A percentile compares a stretch with the other conserved stretches of the same genome.
Conservation (phyloP, 495 filamentous ascomycete species). For the Penicillium bialowiezense region DNA sequence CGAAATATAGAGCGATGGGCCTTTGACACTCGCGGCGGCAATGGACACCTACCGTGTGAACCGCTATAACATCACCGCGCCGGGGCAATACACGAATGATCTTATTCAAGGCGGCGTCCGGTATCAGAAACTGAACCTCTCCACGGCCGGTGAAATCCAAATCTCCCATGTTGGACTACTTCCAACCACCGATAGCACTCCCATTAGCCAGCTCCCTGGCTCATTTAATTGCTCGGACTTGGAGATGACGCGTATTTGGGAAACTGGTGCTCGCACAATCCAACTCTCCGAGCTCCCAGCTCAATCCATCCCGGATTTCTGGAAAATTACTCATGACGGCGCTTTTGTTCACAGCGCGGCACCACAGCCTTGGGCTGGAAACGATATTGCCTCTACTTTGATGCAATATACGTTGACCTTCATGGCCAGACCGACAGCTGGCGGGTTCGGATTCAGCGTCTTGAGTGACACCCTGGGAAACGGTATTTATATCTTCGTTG, state of each 20-base stretch:
- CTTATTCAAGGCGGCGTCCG: slow-evolving; percentile 21
- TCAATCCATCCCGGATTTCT: slow-evolving; percentile 15
- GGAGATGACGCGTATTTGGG: slow-evolving; percentile 14
- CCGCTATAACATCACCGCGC: slow-evolving; percentile 14
- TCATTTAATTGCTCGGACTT: slow-evolving; percentile 18
- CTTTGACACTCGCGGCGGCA: slow-evolving; percentile 13
- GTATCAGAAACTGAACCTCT: slow-evolving; percentile 23
- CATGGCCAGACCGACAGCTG: slow-evolving; percentile 5
- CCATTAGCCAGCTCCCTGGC: slow-evolving; percentile 10
- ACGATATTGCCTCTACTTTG: slow-evolving; percentile 5
- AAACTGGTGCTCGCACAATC: slow-evolving; percentile 16
- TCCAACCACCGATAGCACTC: slow-evolving; percentile 9
- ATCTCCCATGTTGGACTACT: slow-evolving; percentile 12
- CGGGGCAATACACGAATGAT: slow-evolving; percentile 6
- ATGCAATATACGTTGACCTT: slow-evolving; percentile 7
- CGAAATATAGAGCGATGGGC: slow-evolving; percentile 11
- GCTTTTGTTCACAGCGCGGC: slow-evolving; percentile 16
- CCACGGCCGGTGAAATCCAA: slow-evolving; percentile 14
- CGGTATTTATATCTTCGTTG: slow-evolving; percentile 18
- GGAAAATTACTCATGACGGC: slow-evolving; percentile 16
- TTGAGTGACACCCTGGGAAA: slow-evolving; percentile 15
- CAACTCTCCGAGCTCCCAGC: slow-evolving; percentile 17
- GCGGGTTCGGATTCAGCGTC: slow-evolving; percentile 20
- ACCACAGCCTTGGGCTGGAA: slow-evolving; percentile 10
- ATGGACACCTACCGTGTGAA: slow-evolving; percentile 24